Evolutionary conservation across 345 rosid species (phyloP), one percentile per base, ranked within the genome.

Genomic region (Eucalyptus sp.): DNA sequence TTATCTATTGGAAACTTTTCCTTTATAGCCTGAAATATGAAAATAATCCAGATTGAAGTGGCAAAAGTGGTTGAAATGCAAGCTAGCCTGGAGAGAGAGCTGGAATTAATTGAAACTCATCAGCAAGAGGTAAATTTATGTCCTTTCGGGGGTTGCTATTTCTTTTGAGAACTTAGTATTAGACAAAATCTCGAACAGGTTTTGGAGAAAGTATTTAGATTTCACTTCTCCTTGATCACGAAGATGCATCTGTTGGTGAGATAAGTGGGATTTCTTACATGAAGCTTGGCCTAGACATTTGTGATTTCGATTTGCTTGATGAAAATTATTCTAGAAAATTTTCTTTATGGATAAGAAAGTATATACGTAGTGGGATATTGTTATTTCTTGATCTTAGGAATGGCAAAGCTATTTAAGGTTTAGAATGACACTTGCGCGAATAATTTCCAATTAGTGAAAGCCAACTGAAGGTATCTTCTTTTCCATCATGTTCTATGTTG

Each of bases 51-150:
- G 98, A 96, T 94, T 94, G 99, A 98, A 94, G 98, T 97, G 90
- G 99, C 98, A 87, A 97, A 97, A 95, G 99, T 96, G 92, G 99
- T 97, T 84, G 97, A 97, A 93, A 95, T 94, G 6, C 99, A 98
- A 93, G 91, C 95, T 86, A 92, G 93, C 88, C 88, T 98, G 92
- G 99, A 98, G 88, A 91, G 97, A 81, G 96, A 95, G 90, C 91
- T 98, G 89, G 99, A 97, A 92, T 94, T 98, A 90, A 96, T 97
- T 86, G 99, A 98, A 92, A 98, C 99, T 90, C 99, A 98, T 92
- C 99, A 97, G 87, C 96, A 94, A 89, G 99, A 98, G 98, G 99
- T 97, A 94, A 87, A 89, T 86, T 46, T n/a, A 9, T 87, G 29
- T 49, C 85, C 22, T 43, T 51, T 16, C 27, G 3, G 7, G 24